A percentile compares a stretch with the other conserved stretches of the same genome.
These are phyloP conservation scores for Tarenaya hassleriana DNA, from an alignment of 345 rosid genomes.

Conservation along the genomic window DNA sequence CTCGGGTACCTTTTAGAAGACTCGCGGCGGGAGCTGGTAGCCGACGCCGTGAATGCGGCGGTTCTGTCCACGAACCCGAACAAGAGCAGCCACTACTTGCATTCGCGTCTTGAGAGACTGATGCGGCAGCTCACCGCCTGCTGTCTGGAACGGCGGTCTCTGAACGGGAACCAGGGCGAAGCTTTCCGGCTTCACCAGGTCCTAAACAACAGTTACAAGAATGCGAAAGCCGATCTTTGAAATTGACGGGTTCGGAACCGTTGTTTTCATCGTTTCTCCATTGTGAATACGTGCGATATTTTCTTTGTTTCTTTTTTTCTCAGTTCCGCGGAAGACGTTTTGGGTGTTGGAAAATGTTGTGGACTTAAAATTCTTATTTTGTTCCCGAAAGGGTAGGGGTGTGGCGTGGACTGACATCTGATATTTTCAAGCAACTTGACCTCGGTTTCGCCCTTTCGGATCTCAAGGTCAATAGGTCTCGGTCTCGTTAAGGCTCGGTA, in stretches of 20 bases:
- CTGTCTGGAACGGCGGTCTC: constrained; percentile 60
- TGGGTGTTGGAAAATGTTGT: not conserved
- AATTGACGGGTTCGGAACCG: constrained; percentile 4
- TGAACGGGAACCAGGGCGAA: constrained; percentile 82
- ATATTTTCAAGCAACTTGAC: too few species aligned
- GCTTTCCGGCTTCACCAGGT: constrained; percentile 56
- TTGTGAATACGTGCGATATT: constrained; percentile 28
- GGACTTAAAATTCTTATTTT: not conserved
- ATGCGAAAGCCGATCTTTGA: constrained; percentile 24
- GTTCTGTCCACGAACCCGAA: constrained; percentile 69
- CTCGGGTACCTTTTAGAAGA: constrained; percentile 68
- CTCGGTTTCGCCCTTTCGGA: too few species aligned
- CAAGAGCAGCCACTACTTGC: constrained; percentile 41
- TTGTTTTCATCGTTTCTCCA: constrained; percentile 12
- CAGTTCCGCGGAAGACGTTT: constrained; percentile 4
- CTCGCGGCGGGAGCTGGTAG: constrained; percentile 80
- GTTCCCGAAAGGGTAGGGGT: too few species aligned
- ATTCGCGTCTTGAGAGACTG: constrained; percentile 65
- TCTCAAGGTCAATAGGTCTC: too few species aligned
- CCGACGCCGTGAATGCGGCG: constrained; percentile 78
- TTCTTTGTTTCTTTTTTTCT: constrained; percentile 2
- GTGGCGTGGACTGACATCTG: too few species aligned
- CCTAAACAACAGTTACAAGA: constrained; percentile 34
- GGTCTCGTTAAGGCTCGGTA: too few species aligned
- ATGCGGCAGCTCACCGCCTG: constrained; percentile 79